Conservation (phyloP, 306 rosid genomes). For the Rosa lucieae region DNA sequence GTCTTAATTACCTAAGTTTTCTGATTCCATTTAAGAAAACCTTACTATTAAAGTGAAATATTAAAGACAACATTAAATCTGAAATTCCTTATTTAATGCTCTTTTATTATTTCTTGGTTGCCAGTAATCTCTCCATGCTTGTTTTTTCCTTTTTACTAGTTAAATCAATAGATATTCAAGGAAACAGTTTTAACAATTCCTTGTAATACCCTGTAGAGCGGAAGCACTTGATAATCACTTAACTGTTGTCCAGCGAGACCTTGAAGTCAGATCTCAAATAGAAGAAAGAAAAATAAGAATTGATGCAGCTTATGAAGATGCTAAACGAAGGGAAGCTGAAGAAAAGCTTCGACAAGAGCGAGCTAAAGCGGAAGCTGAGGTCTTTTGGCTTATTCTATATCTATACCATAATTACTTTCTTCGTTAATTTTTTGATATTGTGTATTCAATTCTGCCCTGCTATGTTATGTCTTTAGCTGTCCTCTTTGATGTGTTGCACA, state of each 20-base stretch:
- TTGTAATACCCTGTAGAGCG: conserved; percentile 52
- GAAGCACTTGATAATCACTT: conserved; percentile 89
- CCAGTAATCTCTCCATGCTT: neutral
- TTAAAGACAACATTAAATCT: neutral
- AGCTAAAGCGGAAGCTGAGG: conserved; percentile 88
- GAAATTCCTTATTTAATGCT: neutral
- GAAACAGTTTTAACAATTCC: conserved; percentile 13
- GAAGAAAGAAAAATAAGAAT: conserved; percentile 86
- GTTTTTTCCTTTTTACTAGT: neutral
- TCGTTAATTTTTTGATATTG: conserved; percentile 3
- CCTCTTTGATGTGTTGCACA: neutral
- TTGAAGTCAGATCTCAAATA: conserved; percentile 79
- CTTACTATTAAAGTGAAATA: neutral
- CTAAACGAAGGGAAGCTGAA: conserved; percentile 85
- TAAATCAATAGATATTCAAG: neutral
- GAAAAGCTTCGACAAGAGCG: conserved; percentile 80
- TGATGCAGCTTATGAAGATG: conserved; percentile 90
- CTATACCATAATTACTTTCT: conserved; percentile 10
- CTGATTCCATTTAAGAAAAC: neutral
- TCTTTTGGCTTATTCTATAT: conserved; percentile 30
- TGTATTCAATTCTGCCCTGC: neutral
- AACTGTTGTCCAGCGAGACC: conserved; percentile 78
- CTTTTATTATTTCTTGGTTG: neutral
- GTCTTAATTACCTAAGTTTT: neutral
- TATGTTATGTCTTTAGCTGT: conserved; percentile 1